Base-by-base conservation (phyloP, 2,329 filamentous ascomycete species). In the Myriosclerotinia duriaeana region DNA sequence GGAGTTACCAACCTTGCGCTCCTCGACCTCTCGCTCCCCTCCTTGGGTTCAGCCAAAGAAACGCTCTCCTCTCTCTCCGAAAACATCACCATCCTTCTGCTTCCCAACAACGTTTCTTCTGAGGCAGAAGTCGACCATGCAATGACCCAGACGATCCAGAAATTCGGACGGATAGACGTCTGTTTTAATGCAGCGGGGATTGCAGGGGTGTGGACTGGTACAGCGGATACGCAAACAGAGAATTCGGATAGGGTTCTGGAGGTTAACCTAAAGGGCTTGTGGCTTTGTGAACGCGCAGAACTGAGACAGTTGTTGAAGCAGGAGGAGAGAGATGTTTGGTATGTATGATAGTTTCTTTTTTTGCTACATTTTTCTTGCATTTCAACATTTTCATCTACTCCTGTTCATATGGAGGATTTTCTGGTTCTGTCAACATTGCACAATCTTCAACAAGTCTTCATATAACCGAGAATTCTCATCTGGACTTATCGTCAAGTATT, bases 141-240 rank as follows among this genome's bases (percentile, higher is more conserved):
- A 4, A 66, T 73, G 2, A n/a, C 46, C 8, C 36, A 67, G n/a
- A 79, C 80, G 14, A 74, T 85, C n/a, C 71, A 77, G n/a, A 77
- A 77, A 42, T 83, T 83, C 63, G 84, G 84, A 5, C 80, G 80
- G 62, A 78, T 86, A 11, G 82, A 85, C 70, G 81, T 83, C 5
- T 83, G 83, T 30, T 83, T 82, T 9, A 85, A 87, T 63, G 78
- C 84, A 3, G 85, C 85, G 0, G 72, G 72, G 0, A 68, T 74
- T 22, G 11, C 14, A 0, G 67, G 67, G 5, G 12, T 20, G 2
- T 30, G 7, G 12, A 72, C 72, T 1, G 71, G 73, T 3, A 67
- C 63, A 12, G 73, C 71, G 26, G 74, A 74, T 34, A 64, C 70
- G 48, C 60, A 69, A 0, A 64, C 72, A 0, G 50, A 56, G 20